Conservation (phyloP, 768 basidiomycete genomes). For the Amanita thiersii region DNA sequence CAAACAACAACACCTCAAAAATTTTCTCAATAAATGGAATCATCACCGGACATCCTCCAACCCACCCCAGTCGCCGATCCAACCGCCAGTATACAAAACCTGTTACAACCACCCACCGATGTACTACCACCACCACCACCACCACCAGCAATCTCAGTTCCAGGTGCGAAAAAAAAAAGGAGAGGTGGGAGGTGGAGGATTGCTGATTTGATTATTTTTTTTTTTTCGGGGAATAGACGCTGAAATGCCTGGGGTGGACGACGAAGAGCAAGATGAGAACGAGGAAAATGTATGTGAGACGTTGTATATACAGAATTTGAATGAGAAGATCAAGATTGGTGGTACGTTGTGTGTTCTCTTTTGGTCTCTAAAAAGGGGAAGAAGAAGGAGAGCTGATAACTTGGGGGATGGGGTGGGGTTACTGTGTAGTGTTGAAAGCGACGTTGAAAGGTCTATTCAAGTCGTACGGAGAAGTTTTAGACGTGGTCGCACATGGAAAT, state of each 20-base stretch:
- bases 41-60: neutral
- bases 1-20: no score
- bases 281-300: slow-evolving; percentile 65
- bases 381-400: no score
- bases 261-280: slow-evolving; percentile 16
- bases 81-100: slow-evolving; percentile 6
- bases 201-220: neutral
- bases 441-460: slow-evolving; percentile 87
- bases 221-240: neutral
- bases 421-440: slow-evolving; percentile 68
- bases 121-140: neutral
- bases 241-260: neutral
- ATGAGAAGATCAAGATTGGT: slow-evolving; percentile 86
- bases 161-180: neutral
- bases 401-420: slow-evolving; percentile 8
- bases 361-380: neutral
- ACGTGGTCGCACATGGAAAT: slow-evolving; percentile 93
- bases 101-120: slow-evolving; percentile 3
- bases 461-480: slow-evolving; percentile 85
- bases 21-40: no score
- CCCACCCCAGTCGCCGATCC: slow-evolving; percentile 4
- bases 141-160: neutral
- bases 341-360: slow-evolving; percentile 28
- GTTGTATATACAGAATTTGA: slow-evolving; percentile 92
- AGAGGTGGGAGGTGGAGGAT: neutral